Base-by-base conservation (phyloP, 2,329 filamentous ascomycete genomes). In the Grosmannia huntii region DNA sequence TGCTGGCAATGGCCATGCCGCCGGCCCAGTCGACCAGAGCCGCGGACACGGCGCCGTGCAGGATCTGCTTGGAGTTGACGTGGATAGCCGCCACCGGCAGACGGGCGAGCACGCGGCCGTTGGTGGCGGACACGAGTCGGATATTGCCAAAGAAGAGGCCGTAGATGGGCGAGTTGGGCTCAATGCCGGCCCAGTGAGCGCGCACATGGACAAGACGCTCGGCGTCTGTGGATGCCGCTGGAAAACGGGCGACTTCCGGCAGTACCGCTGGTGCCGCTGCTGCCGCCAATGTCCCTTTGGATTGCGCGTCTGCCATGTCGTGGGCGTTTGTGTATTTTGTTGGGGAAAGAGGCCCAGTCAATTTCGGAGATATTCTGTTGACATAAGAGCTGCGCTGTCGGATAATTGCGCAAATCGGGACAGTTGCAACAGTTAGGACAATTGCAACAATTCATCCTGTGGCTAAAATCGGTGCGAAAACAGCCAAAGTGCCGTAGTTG, bases 21-120 rank as follows among this genome's bases (percentile, higher is more conserved):
- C 86, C 87, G 6, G 81, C 79, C 79, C 85, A 89, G 72, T 90
- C 87, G 53, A 88, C 78, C 23, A 90, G 76, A 0, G 86, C 81
- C 0, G 85, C 86, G 31, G 82, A 84, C 4, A 87, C 86, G 54
- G 84, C 83, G 62, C 87, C 87, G 70, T 90, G 87, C 10, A 90
- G 76, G 23, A 80, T 81, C 6, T 81, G 79, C 59, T 80, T 77
- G 60, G 80, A 81, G 72, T 89, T 89, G 68, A 89, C 76, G 68
- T 89, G 86, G 62, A 77, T 75, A 12, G 69, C 61, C 19, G 69
- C 71, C 7, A 84, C 72, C 1, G 69, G 67, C 28, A 85, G 72
- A 1, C 70, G 73, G 11, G 79, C 75, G 21, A 69, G 72, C 49
- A 84, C 73, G 12, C 65, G 68, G 31, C 82, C 82, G 53, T 68